Percentiles rank a stretch among this genome's conserved stretches.
Evolutionary conservation across 805 yeast genomes (phyloP).

Genomic region (Debaryomyces maramus): DNA sequence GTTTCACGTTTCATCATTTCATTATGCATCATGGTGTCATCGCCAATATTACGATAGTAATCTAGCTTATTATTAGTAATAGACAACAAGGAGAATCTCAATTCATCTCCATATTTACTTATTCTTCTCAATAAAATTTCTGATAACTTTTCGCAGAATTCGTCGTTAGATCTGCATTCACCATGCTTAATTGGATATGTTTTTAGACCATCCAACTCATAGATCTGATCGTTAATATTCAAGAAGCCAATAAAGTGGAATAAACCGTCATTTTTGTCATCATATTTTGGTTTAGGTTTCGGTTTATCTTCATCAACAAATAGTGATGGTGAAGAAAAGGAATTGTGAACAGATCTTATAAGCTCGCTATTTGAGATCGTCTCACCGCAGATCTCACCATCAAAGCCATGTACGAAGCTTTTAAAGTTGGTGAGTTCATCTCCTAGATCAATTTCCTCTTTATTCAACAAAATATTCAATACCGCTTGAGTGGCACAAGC

Average conservation of each 20-base stretch:
- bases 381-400: slow-evolving; percentile 59
- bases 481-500: slow-evolving; percentile 80
- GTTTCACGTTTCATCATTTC: slow-evolving; percentile 49
- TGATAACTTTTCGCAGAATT: slow-evolving; percentile 44
- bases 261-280: slow-evolving; percentile 49
- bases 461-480: slow-evolving; percentile 49
- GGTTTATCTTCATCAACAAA: slow-evolving; percentile 45
- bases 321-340: slow-evolving; percentile 56
- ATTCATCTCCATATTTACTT: slow-evolving; percentile 47
- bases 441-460: slow-evolving; percentile 45
- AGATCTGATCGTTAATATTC: slow-evolving; percentile 42
- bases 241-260: slow-evolving; percentile 64
- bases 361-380: slow-evolving; percentile 58
- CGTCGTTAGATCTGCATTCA: slow-evolving; percentile 38
- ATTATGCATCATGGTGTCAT: slow-evolving; percentile 31
- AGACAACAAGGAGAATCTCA: slow-evolving; percentile 57
- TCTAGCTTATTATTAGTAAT: slow-evolving; percentile 51
- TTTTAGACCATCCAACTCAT: slow-evolving; percentile 65
- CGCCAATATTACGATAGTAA: slow-evolving; percentile 37
- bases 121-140: slow-evolving; percentile 48
- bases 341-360: slow-evolving; percentile 58
- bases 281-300: slow-evolving; percentile 18
- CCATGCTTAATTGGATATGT: slow-evolving; percentile 54
- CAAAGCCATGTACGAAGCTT: slow-evolving; percentile 53
- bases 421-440: slow-evolving; percentile 47